Conservation (phyloP, 768 basidiomycete genomes). For the Tylopilus vinaceipallidus region DNA sequence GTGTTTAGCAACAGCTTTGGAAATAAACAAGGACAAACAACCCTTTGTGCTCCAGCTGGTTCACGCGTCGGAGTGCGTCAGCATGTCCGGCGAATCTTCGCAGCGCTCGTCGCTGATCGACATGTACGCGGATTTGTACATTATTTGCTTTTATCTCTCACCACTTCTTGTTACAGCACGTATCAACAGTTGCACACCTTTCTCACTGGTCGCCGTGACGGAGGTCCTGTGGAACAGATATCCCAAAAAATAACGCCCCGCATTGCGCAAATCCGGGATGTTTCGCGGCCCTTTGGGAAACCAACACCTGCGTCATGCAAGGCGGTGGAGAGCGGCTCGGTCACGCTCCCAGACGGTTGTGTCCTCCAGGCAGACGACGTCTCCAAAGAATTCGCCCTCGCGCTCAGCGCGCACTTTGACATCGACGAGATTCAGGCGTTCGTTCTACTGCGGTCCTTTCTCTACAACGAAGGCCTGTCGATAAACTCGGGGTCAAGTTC, state of each 20-base stretch:
- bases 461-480: conserved; percentile 74
- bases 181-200: conserved; percentile 61
- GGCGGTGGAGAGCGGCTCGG: conserved; percentile 62
- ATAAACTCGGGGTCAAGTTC: conserved; percentile 44
- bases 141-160: conserved; percentile 1
- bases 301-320: conserved; percentile 68
- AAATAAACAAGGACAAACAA: conserved; percentile 27
- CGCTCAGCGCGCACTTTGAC: conserved; percentile 68
- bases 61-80: conserved; percentile 7
- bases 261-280: conserved; percentile 51
- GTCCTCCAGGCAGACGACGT: conserved; percentile 60
- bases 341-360: conserved; percentile 67
- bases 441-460: conserved; percentile 70
- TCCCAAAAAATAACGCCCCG: conserved; percentile 58
- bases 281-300: conserved; percentile 64
- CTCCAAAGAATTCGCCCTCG: conserved; percentile 66
- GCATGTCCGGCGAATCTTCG: conserved; percentile 45
- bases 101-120: conserved; percentile 72
- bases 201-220: conserved; percentile 59
- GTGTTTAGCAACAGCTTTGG: conserved; percentile 23
- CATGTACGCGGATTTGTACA: conserved; percentile 40
- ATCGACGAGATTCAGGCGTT: conserved; percentile 83
- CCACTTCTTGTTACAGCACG: conserved; percentile 41
- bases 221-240: conserved; percentile 55
- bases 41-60: conserved; percentile 4